Evolutionary conservation across 352 stramenopile species (phyloP).

Genomic region (Pythium scleroteichum): DNA sequence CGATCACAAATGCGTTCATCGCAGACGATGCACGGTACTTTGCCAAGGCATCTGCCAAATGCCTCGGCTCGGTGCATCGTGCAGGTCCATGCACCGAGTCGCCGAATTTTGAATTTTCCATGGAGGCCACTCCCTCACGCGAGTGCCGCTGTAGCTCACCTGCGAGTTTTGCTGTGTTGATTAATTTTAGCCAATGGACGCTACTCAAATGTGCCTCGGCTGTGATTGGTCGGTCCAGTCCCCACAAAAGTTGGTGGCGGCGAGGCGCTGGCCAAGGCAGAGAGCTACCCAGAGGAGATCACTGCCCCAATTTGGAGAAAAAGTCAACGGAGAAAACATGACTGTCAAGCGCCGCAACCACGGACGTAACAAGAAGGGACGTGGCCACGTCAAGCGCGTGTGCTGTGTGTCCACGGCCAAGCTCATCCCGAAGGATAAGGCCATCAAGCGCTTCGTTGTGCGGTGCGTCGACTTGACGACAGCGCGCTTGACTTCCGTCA

Average conservation of each 20-base stretch:
- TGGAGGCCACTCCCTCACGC: conserved; percentile 2
- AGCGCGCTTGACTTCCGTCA: too few species aligned
- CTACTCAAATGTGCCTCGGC: background rate
- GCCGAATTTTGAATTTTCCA: background rate
- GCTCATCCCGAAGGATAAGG: conserved; percentile 98
- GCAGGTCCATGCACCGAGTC: too few species aligned
- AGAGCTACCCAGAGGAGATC: conserved; percentile 6
- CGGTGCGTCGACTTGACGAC: conserved; percentile 43
- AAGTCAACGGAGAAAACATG: conserved; percentile 91
- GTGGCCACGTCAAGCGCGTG: conserved; percentile 98
- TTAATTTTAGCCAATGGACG: conserved; percentile 42
- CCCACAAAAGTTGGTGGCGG: conserved; percentile 41
- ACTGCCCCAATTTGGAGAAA: conserved; percentile 81
- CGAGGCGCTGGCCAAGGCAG: conserved; percentile 19
- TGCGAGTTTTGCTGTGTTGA: conserved; percentile 11
- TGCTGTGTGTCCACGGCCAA: conserved; percentile 98
- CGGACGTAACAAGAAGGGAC: conserved; percentile 99
- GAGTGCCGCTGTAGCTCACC: conserved; percentile 9
- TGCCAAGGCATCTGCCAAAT: too few species aligned
- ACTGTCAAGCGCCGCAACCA: conserved; percentile 99
- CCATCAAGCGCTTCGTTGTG: conserved; percentile 92
- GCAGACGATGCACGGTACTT: too few species aligned
- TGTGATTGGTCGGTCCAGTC: conserved; percentile 40
- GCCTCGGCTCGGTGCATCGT: too few species aligned
- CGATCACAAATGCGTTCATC: too few species aligned